Evolutionary conservation across 1,284 basidiomycete species (phyloP).

Genomic region (Lentinula novae-zelandiae): DNA sequence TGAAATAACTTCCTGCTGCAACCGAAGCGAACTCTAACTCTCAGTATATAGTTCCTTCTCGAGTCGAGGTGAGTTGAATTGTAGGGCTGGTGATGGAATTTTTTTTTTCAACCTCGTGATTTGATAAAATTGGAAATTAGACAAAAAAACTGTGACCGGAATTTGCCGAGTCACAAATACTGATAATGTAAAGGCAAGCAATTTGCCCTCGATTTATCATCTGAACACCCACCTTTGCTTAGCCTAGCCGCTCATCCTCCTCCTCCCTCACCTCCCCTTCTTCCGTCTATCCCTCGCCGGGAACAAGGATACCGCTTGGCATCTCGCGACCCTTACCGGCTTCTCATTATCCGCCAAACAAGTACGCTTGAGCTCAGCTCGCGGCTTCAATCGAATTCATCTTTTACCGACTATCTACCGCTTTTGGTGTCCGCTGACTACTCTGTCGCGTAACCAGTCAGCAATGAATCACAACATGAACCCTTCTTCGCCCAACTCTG

Average conservation of each 20-base stretch:
- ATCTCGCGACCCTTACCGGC: constrained; percentile 96
- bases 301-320: constrained; percentile 11
- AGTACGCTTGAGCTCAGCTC: constrained; percentile 69
- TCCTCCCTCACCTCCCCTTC: constrained; percentile 1
- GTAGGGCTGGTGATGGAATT: background rate
- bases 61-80: background rate
- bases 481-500: constrained; percentile 21
- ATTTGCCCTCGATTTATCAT: background rate
- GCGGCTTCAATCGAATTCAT: constrained; percentile 33
- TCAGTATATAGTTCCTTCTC: no score
- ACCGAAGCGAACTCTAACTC: no score
- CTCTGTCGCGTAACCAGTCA: constrained; percentile 32
- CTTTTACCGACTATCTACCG: background rate
- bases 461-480: constrained; percentile 47
- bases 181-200: background rate
- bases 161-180: background rate
- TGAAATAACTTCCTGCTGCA: no score
- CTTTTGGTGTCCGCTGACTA: constrained; percentile 18
- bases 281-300: constrained; percentile 9
- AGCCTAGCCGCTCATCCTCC: constrained; percentile 2
- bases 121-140: background rate
- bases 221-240: constrained; percentile 8
- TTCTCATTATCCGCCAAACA: constrained; percentile 34
- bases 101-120: background rate
- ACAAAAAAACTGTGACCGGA: background rate